Conservation (phyloP, 2,329 filamentous ascomycete species). For the Aspergillus tamarii region DNA sequence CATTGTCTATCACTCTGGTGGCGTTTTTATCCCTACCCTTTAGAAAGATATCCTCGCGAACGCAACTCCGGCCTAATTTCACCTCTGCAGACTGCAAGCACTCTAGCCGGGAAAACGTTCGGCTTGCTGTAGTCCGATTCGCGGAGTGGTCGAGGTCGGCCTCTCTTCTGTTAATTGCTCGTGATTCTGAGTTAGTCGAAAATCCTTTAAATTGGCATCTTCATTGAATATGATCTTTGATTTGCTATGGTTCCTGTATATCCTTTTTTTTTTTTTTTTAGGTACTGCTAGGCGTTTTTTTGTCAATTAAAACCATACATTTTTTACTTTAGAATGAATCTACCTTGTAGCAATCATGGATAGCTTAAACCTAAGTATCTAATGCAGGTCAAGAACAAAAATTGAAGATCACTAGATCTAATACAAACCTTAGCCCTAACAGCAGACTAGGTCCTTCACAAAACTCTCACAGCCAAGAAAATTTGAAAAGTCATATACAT, state of each 20-base stretch:
- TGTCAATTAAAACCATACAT: constrained; percentile 10
- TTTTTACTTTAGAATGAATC: not conserved
- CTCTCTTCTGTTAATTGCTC: constrained; percentile 2
- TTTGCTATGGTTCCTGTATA: constrained; percentile 21
- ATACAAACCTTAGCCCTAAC: not conserved
- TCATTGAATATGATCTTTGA: constrained; percentile 5
- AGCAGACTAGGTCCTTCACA: not conserved
- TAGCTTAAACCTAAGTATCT: not conserved
- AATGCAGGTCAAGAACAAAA: not conserved
- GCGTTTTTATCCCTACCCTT: constrained; percentile 13
- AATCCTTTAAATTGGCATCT: constrained; percentile 23
- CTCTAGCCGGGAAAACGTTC: not conserved
- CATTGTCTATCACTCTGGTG: constrained; percentile 13
- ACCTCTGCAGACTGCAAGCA: not conserved
- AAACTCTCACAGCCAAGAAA: not conserved
- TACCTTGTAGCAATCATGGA: not conserved
- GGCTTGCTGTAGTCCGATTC: not conserved
- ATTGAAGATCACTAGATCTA: not conserved
- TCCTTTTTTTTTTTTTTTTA: constrained; percentile 9
- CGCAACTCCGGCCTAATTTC: not conserved
- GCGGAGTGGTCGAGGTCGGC: not conserved
- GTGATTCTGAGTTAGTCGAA: constrained; percentile 26
- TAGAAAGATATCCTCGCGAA: constrained; percentile 1
- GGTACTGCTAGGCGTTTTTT: constrained; percentile 7
- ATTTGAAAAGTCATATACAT: not conserved